Percentiles rank a stretch among this genome's conserved stretches.
phyloP scores from a whole-genome alignment of 23 red algal species.

The Cyanidium caldarium region DNA sequence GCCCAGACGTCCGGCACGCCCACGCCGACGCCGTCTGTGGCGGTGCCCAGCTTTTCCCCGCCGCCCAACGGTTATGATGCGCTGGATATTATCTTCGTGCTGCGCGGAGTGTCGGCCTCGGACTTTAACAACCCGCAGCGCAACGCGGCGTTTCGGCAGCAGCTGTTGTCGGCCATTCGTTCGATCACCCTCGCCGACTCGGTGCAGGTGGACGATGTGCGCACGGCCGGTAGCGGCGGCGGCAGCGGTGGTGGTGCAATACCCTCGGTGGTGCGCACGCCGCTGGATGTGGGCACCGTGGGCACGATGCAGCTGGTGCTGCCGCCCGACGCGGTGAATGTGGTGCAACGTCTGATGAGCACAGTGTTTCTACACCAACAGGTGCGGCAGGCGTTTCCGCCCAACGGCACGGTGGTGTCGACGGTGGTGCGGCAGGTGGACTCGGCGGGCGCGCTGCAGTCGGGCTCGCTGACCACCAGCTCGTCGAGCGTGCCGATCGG shows the following conservation, averaged over 20 bases:
- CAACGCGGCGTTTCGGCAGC: constrained; percentile 3
- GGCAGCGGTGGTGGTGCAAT: too few relatives aligned
- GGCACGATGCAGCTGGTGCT: neutral
- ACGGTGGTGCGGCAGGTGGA: neutral
- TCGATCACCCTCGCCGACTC: neutral
- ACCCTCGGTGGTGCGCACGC: neutral
- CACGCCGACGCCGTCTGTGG: neutral
- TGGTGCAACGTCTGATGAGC: neutral
- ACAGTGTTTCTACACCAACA: neutral
- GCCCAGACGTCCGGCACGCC: neutral
- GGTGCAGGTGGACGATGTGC: neutral
- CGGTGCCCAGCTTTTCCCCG: neutral
- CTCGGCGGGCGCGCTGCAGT: neutral
- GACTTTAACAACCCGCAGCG: neutral
- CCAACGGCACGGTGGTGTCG: neutral
- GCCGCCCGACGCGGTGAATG: neutral
- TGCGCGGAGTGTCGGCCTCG: constrained; percentile 4
- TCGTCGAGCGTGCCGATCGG: neutral
- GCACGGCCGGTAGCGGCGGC: too few relatives aligned
- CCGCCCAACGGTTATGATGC: constrained; percentile 7
- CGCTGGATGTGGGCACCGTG: neutral
- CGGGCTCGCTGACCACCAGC: neutral
- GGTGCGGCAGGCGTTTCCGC: neutral
- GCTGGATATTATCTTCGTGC: neutral
- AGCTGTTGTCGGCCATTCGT: neutral